These are phyloP conservation scores for Debaryomycetaceae sp. DNA, from an alignment of 1,139 yeast genomes.

Conservation along the genomic window DNA sequence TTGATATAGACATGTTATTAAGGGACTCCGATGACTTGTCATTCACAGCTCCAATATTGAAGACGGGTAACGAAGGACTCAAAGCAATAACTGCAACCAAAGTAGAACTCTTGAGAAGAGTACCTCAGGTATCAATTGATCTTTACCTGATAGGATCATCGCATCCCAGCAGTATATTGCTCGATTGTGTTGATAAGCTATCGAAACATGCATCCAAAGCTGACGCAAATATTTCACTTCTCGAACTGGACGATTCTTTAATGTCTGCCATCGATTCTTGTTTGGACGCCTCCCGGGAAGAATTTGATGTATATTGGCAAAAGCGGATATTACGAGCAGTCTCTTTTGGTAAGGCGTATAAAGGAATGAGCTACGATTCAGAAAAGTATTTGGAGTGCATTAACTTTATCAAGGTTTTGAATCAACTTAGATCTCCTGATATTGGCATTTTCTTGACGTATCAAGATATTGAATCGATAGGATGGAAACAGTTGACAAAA, in stretches of 20 bases:
- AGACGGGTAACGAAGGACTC: constrained; percentile 68
- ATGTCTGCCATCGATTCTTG: constrained; percentile 67
- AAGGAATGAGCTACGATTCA: constrained; percentile 48
- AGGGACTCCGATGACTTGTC: constrained; percentile 20
- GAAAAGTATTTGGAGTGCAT: constrained; percentile 61
- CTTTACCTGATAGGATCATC: constrained; percentile 82
- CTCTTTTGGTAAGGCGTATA: constrained; percentile 76
- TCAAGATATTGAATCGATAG: constrained; percentile 46
- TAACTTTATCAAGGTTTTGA: constrained; percentile 61
- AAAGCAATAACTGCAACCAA: constrained; percentile 56
- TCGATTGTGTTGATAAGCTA: constrained; percentile 78
- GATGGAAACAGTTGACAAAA: constrained; percentile 53
- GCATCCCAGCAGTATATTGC: constrained; percentile 73
- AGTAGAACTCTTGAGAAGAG: constrained; percentile 65
- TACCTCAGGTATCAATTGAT: constrained; percentile 53
- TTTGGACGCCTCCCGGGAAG: constrained; percentile 72
- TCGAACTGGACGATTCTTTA: constrained; percentile 53
- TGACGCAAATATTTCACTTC: constrained; percentile 62
- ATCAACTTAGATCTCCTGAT: constrained; percentile 59
- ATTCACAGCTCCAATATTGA: constrained; percentile 34
- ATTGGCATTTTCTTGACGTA: constrained; percentile 70
- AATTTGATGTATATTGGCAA: constrained; percentile 75
- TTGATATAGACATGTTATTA: constrained; percentile 21
- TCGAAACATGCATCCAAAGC: constrained; percentile 76
- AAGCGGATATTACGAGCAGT: constrained; percentile 78